Conservation (phyloP, 1,139 yeast species). For the Yamadazyma oceani region DNA sequence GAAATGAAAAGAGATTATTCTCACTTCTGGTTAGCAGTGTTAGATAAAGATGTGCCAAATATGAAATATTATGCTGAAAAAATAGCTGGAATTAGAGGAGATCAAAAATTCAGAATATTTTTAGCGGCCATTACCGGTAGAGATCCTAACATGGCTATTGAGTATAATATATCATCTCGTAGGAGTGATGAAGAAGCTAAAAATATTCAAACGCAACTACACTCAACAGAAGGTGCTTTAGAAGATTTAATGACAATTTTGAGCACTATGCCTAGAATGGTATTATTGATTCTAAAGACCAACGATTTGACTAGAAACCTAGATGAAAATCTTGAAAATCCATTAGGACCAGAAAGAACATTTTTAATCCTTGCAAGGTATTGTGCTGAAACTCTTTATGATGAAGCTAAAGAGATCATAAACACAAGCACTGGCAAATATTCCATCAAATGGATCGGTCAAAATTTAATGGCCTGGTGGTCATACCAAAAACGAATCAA, state of each 20-base stretch:
- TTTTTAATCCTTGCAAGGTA: conserved; percentile 87
- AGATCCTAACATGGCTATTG: conserved; percentile 41
- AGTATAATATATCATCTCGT: conserved; percentile 49
- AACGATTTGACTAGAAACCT: conserved; percentile 88
- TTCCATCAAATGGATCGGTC: conserved; percentile 38
- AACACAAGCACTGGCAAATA: conserved; percentile 29
- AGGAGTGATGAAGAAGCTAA: conserved; percentile 58
- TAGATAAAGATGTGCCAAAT: conserved; percentile 62
- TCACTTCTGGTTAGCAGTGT: conserved; percentile 86
- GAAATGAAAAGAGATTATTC: conserved; percentile 81
- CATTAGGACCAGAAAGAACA: conserved; percentile 85
- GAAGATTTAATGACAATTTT: conserved; percentile 79
- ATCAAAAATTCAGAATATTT: conserved; percentile 73
- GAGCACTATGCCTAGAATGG: conserved; percentile 80
- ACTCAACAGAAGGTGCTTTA: conserved; percentile 58
- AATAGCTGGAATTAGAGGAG: conserved; percentile 80
- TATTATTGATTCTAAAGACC: conserved; percentile 83
- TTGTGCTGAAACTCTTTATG: conserved; percentile 78
- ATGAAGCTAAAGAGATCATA: conserved; percentile 55
- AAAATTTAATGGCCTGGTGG: conserved; percentile 46
- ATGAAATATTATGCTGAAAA: conserved; percentile 74
- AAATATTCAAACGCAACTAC: conserved; percentile 63
- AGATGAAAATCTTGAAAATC: conserved; percentile 80
- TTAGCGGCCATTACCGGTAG: conserved; percentile 96
- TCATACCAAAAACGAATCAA: conserved; percentile 51